Evolutionary conservation across 495 filamentous ascomycete species (phyloP).

Genomic region (Penicillium nucicola): DNA sequence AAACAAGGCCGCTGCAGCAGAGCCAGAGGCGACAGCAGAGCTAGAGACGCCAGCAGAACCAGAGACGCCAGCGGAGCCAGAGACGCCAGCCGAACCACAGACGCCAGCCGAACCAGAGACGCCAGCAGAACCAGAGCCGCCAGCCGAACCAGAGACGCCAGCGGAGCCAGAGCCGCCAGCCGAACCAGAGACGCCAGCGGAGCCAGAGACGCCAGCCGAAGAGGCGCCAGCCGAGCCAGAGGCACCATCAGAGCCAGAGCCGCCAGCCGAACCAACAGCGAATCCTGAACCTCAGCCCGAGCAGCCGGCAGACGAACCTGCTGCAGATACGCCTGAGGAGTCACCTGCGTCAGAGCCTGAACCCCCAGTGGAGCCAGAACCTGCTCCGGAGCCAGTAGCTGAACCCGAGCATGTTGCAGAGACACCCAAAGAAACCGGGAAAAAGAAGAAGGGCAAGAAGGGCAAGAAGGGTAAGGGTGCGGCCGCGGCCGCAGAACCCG

Average conservation of each 20-base stretch:
- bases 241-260: background rate
- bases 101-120: background rate
- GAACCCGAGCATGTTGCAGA: background rate
- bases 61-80: background rate
- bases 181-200: background rate
- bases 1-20: background rate
- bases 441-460: conserved; percentile 10
- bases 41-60: background rate
- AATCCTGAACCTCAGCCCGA: background rate
- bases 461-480: conserved; percentile 1
- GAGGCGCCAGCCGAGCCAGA: background rate
- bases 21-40: background rate
- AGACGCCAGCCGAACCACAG: background rate
- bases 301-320: background rate
- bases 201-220: background rate
- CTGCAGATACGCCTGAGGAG: background rate
- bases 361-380: background rate
- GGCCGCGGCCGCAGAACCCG: background rate
- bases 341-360: background rate
- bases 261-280: background rate
- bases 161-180: background rate
- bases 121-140: background rate
- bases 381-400: background rate
- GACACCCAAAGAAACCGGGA: background rate
- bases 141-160: background rate